Evolutionary conservation across 371 early-diverging fungal genomes (phyloP).

Genomic region (Dichotomocladium elegans): DNA sequence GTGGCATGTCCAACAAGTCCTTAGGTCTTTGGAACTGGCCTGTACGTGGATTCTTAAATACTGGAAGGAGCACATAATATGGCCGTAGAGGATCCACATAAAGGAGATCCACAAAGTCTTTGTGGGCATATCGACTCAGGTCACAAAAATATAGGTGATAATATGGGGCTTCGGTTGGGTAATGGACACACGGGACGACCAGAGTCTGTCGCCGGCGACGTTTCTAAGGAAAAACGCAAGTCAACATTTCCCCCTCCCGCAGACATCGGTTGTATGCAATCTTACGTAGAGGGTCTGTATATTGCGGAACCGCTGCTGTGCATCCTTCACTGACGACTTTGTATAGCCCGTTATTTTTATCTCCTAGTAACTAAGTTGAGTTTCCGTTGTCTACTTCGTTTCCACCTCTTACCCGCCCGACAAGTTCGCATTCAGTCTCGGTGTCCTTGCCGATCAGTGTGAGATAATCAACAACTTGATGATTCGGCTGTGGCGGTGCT

Average conservation of each 20-base stretch:
- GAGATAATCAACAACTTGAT: slow-evolving; percentile 20
- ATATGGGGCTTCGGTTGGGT: slow-evolving; percentile 18
- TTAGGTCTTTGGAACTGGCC: slow-evolving; percentile 22
- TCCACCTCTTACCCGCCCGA: slow-evolving; percentile 8
- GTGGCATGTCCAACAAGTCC: slow-evolving; percentile 13
- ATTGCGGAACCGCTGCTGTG: slow-evolving; percentile 23
- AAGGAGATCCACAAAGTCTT: slow-evolving; percentile 9
- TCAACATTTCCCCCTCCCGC: neutral
- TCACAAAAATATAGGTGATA: slow-evolving; percentile 32
- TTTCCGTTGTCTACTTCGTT: neutral
- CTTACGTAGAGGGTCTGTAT: slow-evolving; percentile 35
- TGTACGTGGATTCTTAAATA: slow-evolving; percentile 19
- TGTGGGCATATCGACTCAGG: slow-evolving; percentile 19
- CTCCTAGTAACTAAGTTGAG: neutral
- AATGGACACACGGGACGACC: slow-evolving; percentile 33
- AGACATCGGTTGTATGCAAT: neutral
- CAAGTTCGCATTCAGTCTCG: slow-evolving; percentile 15
- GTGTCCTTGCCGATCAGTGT: slow-evolving; percentile 16
- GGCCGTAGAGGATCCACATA: slow-evolving; percentile 7
- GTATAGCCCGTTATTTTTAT: no score
- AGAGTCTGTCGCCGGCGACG: slow-evolving; percentile 8
- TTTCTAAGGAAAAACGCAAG: slow-evolving; percentile 11
- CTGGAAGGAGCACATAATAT: slow-evolving; percentile 28
- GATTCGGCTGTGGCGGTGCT: slow-evolving; percentile 17
- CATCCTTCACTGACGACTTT: slow-evolving; percentile 26